Evolutionary conservation across 2,329 filamentous ascomycete species (phyloP), one percentile per base, ranked within the genome.

Genomic region (Fusarium floridanum): DNA sequence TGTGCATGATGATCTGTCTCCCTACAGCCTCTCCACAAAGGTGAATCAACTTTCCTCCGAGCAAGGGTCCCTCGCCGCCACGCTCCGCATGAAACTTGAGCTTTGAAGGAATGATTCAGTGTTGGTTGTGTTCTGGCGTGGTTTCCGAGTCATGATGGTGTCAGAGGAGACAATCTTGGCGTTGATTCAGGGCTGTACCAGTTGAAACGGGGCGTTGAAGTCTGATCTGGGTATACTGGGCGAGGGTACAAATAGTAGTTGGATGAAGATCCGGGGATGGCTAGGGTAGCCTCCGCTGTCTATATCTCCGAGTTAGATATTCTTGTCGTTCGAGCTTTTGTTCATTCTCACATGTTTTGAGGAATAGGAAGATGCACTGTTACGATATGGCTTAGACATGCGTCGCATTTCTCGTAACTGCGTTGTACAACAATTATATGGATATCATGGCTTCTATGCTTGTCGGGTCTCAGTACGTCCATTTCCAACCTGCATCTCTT

Each of bases 391-490:
- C 27, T 32, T 14, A 17, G 27, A 6, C 17, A 32, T n/a, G 24
- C 2, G 17, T 29, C 16, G 9, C 6, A 53, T 12, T 9, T 17
- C 27, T 29, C 5, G 2, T 32, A 4, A 6, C 17, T 29, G 6
- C 29, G 29, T 5, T 56, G n/a, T 55, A 59, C 17, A 41, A 39
- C 24, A 29, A 41, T 17, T 22, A 45, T 36, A 32, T 50, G 67
- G 55, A 74, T 68, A 73, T 73, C 67, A 37, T 48, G 39, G 6
- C 7, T 36, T 50, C 20, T 56, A 61, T 39, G 60, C 24, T 61
- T 17, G 7, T 9, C n/a, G n/a, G n/a, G 20, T n/a, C 39, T n/a
- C 57, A 43, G 24, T 17, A 56, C 37, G 22, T 41, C 59, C 56
- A 27, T 11, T 6, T 55, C 48, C 8, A 22, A 56, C 55, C 64